Base-by-base conservation (phyloP, 2,329 filamentous ascomycete genomes). In the Colletotrichum zoysiae region DNA sequence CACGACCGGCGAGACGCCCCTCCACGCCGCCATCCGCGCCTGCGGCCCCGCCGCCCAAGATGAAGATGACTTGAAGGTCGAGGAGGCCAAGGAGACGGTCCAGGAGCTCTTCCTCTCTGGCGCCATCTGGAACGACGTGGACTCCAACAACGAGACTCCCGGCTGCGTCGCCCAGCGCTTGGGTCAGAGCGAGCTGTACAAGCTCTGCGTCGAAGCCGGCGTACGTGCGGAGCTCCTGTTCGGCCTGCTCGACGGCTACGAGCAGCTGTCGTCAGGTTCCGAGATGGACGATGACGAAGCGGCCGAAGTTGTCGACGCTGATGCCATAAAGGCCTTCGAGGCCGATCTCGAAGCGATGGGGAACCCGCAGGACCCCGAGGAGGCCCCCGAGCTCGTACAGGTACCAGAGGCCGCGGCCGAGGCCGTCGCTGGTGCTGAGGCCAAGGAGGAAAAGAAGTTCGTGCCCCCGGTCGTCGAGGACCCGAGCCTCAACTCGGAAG, bases 41-140 rank as follows among this genome's bases (percentile, higher is more conserved):
- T 93, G 91, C 77, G 90, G 87, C 1, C 86, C 82, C 2, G 79
- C 81, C 4, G 75, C 73, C 5, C 72, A 74, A 4, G 74, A 74
- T 7, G 75, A 78, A 3, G 80, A 81, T 3, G 79, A 79, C 35
- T 76, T 82, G 65, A 79, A 81, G 35, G 80, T 92, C 42, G 88
- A 91, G 58, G 88, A 88, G 50, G 93, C 91, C 3, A 87, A 88
- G 67, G 89, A 90, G 64, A 91, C 92, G 0, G 84, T 98, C 5
- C 88, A 89, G 75, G 89, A 96, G 78, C 86, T 98, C 9, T 90
- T 98, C 72, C 88, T 95, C 78, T 92, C 93, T 76, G 96, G 96
- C 42, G 96, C 94, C 14, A 98, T 98, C 76, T 99, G 96, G 96
- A 99, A 99, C 83, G 95, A 98, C 80, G 85, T 98, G 67, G 94